Evolutionary conservation across 2,329 filamentous ascomycete species (phyloP).

Genomic region (Lecanicillium sp.): DNA sequence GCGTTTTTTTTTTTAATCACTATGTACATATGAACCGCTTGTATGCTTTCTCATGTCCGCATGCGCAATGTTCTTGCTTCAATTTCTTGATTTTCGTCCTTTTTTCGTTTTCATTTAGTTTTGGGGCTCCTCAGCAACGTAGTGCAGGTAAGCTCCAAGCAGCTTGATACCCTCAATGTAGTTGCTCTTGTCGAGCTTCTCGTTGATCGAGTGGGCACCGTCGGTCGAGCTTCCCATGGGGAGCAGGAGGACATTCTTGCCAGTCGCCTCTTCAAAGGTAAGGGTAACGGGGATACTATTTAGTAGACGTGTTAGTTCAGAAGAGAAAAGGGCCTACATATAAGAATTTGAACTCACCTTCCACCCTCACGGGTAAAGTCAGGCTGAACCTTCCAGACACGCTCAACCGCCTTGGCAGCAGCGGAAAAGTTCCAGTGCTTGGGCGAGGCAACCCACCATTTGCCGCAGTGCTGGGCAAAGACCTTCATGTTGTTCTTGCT

Average conservation of each 20-base stretch:
- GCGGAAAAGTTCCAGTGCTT: slow-evolving; percentile 99
- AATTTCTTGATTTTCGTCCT: slow-evolving; percentile 2
- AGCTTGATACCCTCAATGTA: slow-evolving; percentile 98
- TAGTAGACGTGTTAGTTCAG: slow-evolving; percentile 5
- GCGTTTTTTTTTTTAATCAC: slow-evolving; percentile 1
- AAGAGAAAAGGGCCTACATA: slow-evolving; percentile 8
- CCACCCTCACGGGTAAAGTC: slow-evolving; percentile 96
- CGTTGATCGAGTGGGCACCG: slow-evolving; percentile 94
- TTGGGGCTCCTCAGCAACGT: slow-evolving; percentile 81
- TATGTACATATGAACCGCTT: slow-evolving; percentile 7
- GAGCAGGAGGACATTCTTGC: slow-evolving; percentile 91
- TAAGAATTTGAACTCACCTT: slow-evolving; percentile 49
- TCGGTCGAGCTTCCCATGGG: slow-evolving; percentile 98
- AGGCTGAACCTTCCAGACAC: slow-evolving; percentile 86
- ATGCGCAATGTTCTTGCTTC: slow-evolving; percentile 1
- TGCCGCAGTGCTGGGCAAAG: slow-evolving; percentile 78
- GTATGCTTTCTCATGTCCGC: too few species aligned
- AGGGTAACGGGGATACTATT: slow-evolving; percentile 86
- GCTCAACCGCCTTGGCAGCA: slow-evolving; percentile 89
- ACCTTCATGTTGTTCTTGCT: slow-evolving; percentile 90
- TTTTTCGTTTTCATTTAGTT: slow-evolving; percentile 14
- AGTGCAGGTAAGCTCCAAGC: slow-evolving; percentile 89
- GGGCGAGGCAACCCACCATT: slow-evolving; percentile 97
- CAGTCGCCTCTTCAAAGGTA: slow-evolving; percentile 94
- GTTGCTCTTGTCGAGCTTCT: slow-evolving; percentile 94